Conservation (phyloP, 306 rosid species). For the Clitoria ternatea region DNA sequence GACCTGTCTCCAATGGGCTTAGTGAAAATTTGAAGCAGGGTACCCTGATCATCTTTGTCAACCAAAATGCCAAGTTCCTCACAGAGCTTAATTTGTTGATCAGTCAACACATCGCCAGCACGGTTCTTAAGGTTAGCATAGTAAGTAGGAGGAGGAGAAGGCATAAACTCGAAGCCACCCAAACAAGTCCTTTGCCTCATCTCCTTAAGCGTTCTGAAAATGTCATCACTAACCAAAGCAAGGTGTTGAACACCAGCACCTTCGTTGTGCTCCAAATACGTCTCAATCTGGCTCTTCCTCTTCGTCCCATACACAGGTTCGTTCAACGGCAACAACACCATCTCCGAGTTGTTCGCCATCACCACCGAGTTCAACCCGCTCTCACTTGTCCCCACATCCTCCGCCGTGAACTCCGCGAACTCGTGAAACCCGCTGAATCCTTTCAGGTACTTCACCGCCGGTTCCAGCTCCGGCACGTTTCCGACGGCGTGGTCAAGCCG, state of each 20-base stretch:
- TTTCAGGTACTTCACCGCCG: conserved; percentile 51
- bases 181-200: conserved; percentile 65
- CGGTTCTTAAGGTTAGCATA: conserved; percentile 64
- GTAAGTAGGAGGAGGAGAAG: conserved; percentile 88
- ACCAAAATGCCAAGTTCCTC: conserved; percentile 91
- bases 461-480: conserved; percentile 57
- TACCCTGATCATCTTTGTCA: conserved; percentile 89
- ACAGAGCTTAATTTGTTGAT: conserved; percentile 71
- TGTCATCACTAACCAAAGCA: conserved; percentile 57
- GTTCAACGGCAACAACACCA: conserved; percentile 71
- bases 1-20: conserved; percentile 90
- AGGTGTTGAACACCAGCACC: conserved; percentile 89
- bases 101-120: conserved; percentile 63
- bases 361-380: conserved; percentile 85
- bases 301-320: conserved; percentile 91
- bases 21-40: conserved; percentile 92
- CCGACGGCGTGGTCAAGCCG: conserved; percentile 92
- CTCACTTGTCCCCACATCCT: conserved; percentile 85
- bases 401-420: conserved; percentile 95
- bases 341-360: conserved; percentile 69
- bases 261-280: conserved; percentile 89
- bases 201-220: conserved; percentile 71
- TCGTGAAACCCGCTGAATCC: conserved; percentile 77
- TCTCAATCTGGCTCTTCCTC: conserved; percentile 89
- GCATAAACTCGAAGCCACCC: conserved; percentile 94